These are phyloP conservation scores for Daldinia bambusicola DNA, from an alignment of 495 filamentous ascomycete species.

Conservation along the genomic window DNA sequence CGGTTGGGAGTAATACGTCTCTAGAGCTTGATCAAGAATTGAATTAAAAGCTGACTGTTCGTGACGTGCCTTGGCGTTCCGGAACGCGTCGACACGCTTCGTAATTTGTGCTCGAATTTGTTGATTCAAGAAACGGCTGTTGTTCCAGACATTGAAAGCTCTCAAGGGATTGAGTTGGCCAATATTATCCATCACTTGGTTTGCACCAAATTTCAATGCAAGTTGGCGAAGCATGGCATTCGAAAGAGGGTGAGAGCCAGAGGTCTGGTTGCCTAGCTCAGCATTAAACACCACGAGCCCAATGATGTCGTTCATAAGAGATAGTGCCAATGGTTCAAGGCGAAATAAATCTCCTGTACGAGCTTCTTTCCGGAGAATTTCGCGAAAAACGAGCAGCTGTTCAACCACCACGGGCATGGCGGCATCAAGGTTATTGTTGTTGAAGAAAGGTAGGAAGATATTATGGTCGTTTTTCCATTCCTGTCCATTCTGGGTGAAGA, in stretches of 20 bases:
- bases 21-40: constrained; percentile 45
- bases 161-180: constrained; percentile 44
- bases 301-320: constrained; percentile 75
- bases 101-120: constrained; percentile 43
- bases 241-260: constrained; percentile 43
- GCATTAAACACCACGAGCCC: constrained; percentile 49
- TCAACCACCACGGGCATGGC: constrained; percentile 52
- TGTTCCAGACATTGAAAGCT: constrained; percentile 41
- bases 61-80: constrained; percentile 28
- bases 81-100: constrained; percentile 31
- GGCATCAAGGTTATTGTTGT: constrained; percentile 50
- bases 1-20: constrained; percentile 41
- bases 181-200: constrained; percentile 42
- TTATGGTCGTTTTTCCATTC: constrained; percentile 55
- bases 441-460: constrained; percentile 55
- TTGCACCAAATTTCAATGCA: constrained; percentile 39
- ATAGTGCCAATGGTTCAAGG: constrained; percentile 73
- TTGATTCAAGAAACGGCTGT: constrained; percentile 42
- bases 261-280: constrained; percentile 44
- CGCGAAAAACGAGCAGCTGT: constrained; percentile 49
- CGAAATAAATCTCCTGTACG: constrained; percentile 48
- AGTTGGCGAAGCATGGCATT: constrained; percentile 46
- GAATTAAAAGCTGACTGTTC: constrained; percentile 40
- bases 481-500: constrained; percentile 48
- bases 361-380: constrained; percentile 46